Evolutionary conservation across 2,329 filamentous ascomycete genomes (phyloP).

Genomic region (Botrytis tulipae): DNA sequence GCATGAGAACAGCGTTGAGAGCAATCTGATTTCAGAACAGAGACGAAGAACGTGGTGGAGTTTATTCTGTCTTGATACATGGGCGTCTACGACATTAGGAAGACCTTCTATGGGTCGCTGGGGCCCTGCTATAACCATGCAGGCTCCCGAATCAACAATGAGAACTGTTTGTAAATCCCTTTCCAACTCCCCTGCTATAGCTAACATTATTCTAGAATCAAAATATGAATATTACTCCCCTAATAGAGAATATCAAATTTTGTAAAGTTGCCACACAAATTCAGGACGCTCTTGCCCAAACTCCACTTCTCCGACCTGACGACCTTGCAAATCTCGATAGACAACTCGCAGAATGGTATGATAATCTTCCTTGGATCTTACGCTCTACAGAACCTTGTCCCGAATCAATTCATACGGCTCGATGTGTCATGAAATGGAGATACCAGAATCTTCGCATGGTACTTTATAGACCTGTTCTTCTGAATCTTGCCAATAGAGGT

Average conservation of each 20-base stretch:
- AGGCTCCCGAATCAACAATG: constrained; percentile 50
- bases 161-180: constrained; percentile 31
- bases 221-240: constrained; percentile 64
- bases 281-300: constrained; percentile 70
- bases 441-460: constrained; percentile 77
- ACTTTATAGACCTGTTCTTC: constrained; percentile 69
- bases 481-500: constrained; percentile 54
- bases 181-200: not conserved
- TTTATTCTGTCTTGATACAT: constrained; percentile 70
- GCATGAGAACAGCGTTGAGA: constrained; percentile 31
- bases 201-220: constrained; percentile 40
- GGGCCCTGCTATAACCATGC: constrained; percentile 66
- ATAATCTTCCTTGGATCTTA: constrained; percentile 64
- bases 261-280: constrained; percentile 76
- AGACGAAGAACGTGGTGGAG: constrained; percentile 72
- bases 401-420: constrained; percentile 66
- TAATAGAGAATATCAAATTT: constrained; percentile 76
- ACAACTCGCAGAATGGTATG: constrained; percentile 71
- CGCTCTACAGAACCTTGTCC: constrained; percentile 65
- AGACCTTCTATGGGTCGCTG: constrained; percentile 67
- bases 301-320: constrained; percentile 63
- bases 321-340: constrained; percentile 66
- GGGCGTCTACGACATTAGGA: constrained; percentile 69
- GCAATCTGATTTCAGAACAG: constrained; percentile 52
- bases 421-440: constrained; percentile 78